Conservation (phyloP, 345 rosid species). For the Sonneratia alba region DNA sequence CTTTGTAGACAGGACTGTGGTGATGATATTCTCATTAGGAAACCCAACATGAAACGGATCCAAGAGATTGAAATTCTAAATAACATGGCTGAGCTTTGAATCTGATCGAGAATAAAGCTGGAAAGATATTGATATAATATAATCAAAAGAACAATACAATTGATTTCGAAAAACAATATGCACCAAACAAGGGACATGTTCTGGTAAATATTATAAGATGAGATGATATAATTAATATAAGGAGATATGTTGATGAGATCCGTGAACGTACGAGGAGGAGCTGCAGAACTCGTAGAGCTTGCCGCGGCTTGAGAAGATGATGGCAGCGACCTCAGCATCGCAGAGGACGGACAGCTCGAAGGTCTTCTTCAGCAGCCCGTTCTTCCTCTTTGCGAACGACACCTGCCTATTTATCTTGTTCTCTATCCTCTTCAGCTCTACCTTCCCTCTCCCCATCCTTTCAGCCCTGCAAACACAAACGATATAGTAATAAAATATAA, state of each 20-base stretch:
- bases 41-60: no score
- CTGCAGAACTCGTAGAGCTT: slow-evolving; percentile 6
- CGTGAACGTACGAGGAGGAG: slow-evolving; percentile 1
- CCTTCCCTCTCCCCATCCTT: slow-evolving; percentile 1
- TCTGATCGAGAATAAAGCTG: neutral
- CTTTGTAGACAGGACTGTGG: no score
- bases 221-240: neutral
- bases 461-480: neutral
- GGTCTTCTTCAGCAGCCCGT: slow-evolving; percentile 1
- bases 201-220: no score
- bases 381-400: slow-evolving; percentile 1
- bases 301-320: slow-evolving; percentile 4
- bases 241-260: neutral
- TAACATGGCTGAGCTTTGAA: neutral
- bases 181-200: no score
- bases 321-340: slow-evolving; percentile 2
- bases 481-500: neutral
- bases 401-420: slow-evolving; percentile 6
- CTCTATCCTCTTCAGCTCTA: slow-evolving; percentile 5
- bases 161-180: neutral
- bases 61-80: no score
- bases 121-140: no score
- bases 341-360: slow-evolving; percentile 2
- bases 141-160: no score
- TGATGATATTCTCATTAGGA: no score